Conservation (phyloP, 176 grass and related monocot species). For the Dendrocalamus sinicus region DNA sequence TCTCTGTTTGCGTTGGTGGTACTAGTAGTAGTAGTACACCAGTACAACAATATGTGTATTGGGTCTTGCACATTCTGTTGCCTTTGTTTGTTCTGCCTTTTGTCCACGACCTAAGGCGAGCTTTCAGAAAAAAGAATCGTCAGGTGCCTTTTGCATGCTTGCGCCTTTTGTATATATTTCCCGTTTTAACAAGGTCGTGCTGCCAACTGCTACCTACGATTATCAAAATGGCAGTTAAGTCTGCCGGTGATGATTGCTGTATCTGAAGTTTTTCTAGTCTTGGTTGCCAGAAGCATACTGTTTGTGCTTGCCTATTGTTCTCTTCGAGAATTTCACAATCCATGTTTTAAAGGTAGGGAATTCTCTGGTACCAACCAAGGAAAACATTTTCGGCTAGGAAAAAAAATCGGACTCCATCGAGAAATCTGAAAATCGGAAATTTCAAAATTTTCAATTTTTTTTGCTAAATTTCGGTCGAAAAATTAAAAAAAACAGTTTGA, state of each 20-base stretch:
- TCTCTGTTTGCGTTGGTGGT: conserved; percentile 7
- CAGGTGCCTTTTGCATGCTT: conserved; percentile 20
- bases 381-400: too few species aligned
- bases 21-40: neutral
- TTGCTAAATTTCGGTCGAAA: too few species aligned
- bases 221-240: neutral
- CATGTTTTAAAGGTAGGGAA: neutral
- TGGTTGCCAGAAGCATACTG: neutral
- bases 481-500: too few species aligned
- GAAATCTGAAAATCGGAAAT: too few species aligned
- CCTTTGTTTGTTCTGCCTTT: conserved; percentile 13
- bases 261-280: neutral
- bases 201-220: neutral
- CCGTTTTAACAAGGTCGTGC: neutral
- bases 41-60: neutral
- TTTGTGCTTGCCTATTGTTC: neutral
- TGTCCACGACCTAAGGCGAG: conserved; percentile 1
- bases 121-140: neutral
- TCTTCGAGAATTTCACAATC: neutral
- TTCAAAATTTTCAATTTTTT: too few species aligned
- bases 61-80: neutral
- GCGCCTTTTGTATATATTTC: neutral
- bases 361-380: neutral
- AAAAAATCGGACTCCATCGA: too few species aligned
- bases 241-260: neutral